Percentiles rank a stretch among this genome's conserved stretches.
These are phyloP conservation scores for Heimioporus retisporus DNA, from an alignment of 1,284 basidiomycete genomes.

Conservation along the genomic window DNA sequence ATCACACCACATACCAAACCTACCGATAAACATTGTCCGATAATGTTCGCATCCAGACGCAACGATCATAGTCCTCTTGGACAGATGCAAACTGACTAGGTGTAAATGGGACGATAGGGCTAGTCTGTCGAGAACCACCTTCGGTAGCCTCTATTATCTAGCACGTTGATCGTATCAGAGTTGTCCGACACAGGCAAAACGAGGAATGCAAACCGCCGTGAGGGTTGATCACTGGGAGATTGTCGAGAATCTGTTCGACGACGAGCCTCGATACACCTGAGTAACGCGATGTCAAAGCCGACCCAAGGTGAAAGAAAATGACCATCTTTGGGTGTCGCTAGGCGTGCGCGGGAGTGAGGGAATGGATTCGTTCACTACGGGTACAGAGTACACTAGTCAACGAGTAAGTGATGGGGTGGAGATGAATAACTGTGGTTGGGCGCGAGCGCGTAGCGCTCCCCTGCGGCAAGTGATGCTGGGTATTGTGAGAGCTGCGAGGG, in stretches of 20 bases:
- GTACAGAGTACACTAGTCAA: too few species aligned
- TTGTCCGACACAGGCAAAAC: constrained; percentile 57
- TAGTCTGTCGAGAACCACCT: constrained; percentile 12
- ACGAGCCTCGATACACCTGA: constrained; percentile 33
- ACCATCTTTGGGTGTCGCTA: background rate
- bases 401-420: too few species aligned
- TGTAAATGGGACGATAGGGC: background rate
- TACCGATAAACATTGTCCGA: constrained; percentile 75
- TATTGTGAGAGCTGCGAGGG: too few species aligned
- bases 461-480: too few species aligned
- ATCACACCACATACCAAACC: background rate
- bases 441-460: too few species aligned
- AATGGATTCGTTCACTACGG: too few species aligned
- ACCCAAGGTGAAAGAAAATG: too few species aligned
- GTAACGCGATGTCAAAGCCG: constrained; percentile 6
- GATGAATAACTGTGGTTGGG: too few species aligned
- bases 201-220: constrained; percentile 66
- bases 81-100: constrained; percentile 32
- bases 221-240: constrained; percentile 72
- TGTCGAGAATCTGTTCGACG: constrained; percentile 60
- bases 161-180: constrained; percentile 11
- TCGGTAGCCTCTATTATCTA: constrained; percentile 38
- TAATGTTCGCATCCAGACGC: constrained; percentile 75
- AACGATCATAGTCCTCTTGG: constrained; percentile 67
- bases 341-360: too few species aligned